Conservation (phyloP, 768 basidiomycete genomes). For the Calocybe gangraenosa region DNA sequence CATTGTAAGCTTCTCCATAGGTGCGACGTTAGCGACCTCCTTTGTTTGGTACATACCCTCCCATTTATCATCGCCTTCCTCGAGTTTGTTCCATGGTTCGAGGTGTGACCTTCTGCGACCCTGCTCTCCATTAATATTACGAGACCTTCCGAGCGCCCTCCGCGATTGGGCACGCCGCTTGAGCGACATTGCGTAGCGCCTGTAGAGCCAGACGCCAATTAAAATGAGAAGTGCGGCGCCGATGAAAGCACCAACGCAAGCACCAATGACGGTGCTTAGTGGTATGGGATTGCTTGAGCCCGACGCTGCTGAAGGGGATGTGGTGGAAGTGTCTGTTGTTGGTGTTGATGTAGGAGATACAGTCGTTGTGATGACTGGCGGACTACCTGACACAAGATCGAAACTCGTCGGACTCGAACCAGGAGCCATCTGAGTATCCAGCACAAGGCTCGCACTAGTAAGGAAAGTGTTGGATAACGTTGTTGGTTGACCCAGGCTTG, state of each 20-base stretch:
- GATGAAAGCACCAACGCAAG: slow-evolving; percentile 59
- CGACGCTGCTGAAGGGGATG: slow-evolving; percentile 18
- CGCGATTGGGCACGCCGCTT: slow-evolving; percentile 24
- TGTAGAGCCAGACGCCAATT: slow-evolving; percentile 52
- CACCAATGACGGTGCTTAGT: slow-evolving; percentile 54
- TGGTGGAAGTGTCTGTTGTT: slow-evolving; percentile 13
- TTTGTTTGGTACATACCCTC: slow-evolving; percentile 40
- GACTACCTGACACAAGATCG: slow-evolving; percentile 2
- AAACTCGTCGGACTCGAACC: background rate
- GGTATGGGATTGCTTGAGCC: slow-evolving; percentile 30
- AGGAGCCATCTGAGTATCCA: slow-evolving; percentile 12
- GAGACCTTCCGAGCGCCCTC: slow-evolving; percentile 27
- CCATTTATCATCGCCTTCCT: slow-evolving; percentile 45
- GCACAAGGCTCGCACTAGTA: slow-evolving; percentile 13
- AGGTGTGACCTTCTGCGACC: slow-evolving; percentile 41
- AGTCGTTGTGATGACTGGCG: slow-evolving; percentile 8
- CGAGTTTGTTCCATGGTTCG: slow-evolving; percentile 57
- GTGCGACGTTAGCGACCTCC: slow-evolving; percentile 38
- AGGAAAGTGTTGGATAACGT: no score
- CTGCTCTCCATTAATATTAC: slow-evolving; percentile 35
- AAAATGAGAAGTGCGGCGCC: slow-evolving; percentile 47
- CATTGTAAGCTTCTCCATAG: slow-evolving; percentile 63
- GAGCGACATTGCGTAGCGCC: slow-evolving; percentile 40
- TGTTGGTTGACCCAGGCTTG: no score
- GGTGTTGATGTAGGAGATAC: slow-evolving; percentile 8